Evolutionary conservation across 1,139 yeast genomes (phyloP).

Genomic region (Eremothecium cymbalariae): DNA sequence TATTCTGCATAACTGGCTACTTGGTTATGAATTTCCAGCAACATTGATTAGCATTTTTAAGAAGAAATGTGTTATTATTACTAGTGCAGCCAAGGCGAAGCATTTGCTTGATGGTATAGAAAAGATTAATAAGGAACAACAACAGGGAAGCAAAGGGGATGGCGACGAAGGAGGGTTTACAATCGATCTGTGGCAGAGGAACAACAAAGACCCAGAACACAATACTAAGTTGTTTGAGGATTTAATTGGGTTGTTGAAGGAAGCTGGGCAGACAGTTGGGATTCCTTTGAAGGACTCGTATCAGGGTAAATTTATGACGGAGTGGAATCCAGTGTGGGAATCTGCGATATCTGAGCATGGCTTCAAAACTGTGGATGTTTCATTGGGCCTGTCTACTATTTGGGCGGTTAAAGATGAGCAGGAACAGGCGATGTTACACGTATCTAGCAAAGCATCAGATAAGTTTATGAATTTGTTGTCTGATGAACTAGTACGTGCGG

Average conservation of each 20-base stretch:
- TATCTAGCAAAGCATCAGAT: conserved; percentile 72
- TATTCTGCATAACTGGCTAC: conserved; percentile 80
- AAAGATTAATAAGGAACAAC: conserved; percentile 16
- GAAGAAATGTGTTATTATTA: conserved; percentile 56
- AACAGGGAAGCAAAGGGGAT: too few relatives aligned
- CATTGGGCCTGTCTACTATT: conserved; percentile 45
- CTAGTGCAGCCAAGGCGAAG: conserved; percentile 83
- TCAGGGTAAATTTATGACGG: conserved; percentile 75
- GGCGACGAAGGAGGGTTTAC: conserved; percentile 30
- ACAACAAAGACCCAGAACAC: conserved; percentile 66
- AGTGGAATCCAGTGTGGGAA: conserved; percentile 60
- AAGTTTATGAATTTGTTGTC: conserved; percentile 79
- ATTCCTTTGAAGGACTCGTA: conserved; percentile 62
- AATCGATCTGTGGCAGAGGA: conserved; percentile 67
- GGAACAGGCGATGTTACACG: conserved; percentile 56
- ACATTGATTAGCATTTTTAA: conserved; percentile 64
- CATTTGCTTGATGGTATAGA: conserved; percentile 42
- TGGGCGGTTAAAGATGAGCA: conserved; percentile 76
- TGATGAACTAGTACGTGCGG: conserved; percentile 78
- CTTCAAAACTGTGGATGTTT: conserved; percentile 48
- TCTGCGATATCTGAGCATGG: conserved; percentile 32
- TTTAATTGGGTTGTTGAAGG: conserved; percentile 44
- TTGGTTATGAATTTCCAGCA: conserved; percentile 93
- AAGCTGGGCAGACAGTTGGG: conserved; percentile 46
- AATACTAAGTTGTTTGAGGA: conserved; percentile 59